Evolutionary conservation across 2,329 filamentous ascomycete species (phyloP).

Genomic region (Colletotrichum tamarilloi): DNA sequence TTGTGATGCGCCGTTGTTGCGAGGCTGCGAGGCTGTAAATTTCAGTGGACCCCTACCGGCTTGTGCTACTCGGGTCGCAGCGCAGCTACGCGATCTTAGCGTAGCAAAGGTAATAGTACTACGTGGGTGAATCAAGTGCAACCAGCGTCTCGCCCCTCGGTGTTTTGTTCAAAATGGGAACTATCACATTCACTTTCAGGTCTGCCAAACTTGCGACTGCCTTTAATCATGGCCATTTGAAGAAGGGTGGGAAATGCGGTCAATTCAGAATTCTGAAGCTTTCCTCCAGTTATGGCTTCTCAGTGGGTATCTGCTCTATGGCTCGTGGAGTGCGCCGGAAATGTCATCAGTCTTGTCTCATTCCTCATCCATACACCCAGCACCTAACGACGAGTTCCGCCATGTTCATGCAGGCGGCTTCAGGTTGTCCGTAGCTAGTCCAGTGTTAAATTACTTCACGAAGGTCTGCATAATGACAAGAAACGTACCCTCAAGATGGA

Average conservation of each 20-base stretch:
- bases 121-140: neutral
- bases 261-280: neutral
- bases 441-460: neutral
- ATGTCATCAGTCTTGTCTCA: slow-evolving; percentile 19
- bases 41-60: slow-evolving; percentile 25
- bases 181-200: neutral
- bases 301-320: neutral
- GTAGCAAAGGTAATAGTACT: neutral
- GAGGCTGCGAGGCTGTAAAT: slow-evolving; percentile 47
- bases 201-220: too few species aligned
- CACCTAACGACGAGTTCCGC: neutral
- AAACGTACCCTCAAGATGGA: slow-evolving; percentile 89
- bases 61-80: neutral
- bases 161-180: neutral
- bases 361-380: slow-evolving; percentile 11
- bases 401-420: slow-evolving; percentile 77
- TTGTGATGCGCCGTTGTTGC: slow-evolving; percentile 36
- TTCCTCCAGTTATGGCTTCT: neutral
- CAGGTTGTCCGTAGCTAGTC: slow-evolving; percentile 54
- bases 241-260: too few species aligned
- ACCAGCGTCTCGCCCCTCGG: too few species aligned
- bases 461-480: too few species aligned
- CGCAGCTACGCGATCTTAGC: slow-evolving; percentile 2
- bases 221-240: too few species aligned
- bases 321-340: neutral